phyloP scores from a whole-genome alignment of 2,329 filamentous ascomycete genomes.

The Cladobotryum mycophilum region DNA sequence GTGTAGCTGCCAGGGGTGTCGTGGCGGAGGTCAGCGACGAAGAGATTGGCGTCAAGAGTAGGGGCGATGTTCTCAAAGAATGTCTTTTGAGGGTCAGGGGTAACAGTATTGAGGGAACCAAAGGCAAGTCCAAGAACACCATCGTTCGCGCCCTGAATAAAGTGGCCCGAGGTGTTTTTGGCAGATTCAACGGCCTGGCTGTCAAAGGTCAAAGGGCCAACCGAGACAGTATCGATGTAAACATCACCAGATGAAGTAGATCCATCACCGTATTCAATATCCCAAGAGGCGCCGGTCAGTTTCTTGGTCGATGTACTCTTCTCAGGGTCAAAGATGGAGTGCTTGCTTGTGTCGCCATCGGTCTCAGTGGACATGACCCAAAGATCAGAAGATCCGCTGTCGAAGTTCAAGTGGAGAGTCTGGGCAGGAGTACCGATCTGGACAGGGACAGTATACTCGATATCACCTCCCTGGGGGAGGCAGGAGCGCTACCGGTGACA shows the following conservation, averaged over 20 bases:
- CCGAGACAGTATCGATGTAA: slow-evolving; percentile 35
- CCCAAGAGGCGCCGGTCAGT: slow-evolving; percentile 33
- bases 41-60: slow-evolving; percentile 35
- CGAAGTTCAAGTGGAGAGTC: slow-evolving; percentile 15
- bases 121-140: slow-evolving; percentile 41
- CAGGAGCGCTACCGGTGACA: slow-evolving; percentile 7
- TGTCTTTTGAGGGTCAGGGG: slow-evolving; percentile 34
- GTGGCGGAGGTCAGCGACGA: slow-evolving; percentile 63
- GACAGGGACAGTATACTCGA: slow-evolving; percentile 14
- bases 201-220: slow-evolving; percentile 34
- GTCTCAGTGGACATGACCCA: slow-evolving; percentile 38
- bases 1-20: slow-evolving; percentile 54
- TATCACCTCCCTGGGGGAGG: slow-evolving; percentile 9
- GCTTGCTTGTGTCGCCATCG: slow-evolving; percentile 29
- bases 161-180: slow-evolving; percentile 31
- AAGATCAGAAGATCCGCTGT: slow-evolving; percentile 22
- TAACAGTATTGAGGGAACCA: slow-evolving; percentile 35
- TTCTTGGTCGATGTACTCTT: slow-evolving; percentile 32
- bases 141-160: slow-evolving; percentile 35
- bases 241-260: slow-evolving; percentile 37
- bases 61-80: slow-evolving; percentile 32
- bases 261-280: slow-evolving; percentile 38
- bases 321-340: slow-evolving; percentile 33
- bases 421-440: slow-evolving; percentile 16
- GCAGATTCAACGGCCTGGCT: slow-evolving; percentile 40